These are phyloP conservation scores for Saksenaea oblongispora DNA, from an alignment of 371 early-diverging fungal species.

Conservation along the genomic window DNA sequence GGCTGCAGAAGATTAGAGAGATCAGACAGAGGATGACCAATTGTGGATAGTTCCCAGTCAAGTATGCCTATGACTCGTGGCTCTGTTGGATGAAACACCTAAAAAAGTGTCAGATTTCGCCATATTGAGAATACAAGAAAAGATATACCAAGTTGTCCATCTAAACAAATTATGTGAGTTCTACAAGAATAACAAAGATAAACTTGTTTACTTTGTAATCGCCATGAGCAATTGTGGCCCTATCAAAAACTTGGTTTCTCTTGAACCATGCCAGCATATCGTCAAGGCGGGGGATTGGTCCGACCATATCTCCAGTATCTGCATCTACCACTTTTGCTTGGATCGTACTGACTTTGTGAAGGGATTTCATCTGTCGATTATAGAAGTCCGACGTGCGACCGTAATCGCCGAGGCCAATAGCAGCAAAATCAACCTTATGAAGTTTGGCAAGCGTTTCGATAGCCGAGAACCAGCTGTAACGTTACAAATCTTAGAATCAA, in stretches of 20 bases:
- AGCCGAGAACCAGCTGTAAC: slow-evolving; percentile 67
- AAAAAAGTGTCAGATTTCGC: neutral
- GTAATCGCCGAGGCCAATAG: slow-evolving; percentile 72
- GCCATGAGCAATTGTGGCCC: slow-evolving; percentile 85
- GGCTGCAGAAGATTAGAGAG: slow-evolving; percentile 85
- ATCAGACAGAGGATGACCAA: slow-evolving; percentile 93
- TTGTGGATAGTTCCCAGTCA: slow-evolving; percentile 95
- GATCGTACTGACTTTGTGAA: slow-evolving; percentile 64
- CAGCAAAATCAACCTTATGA: slow-evolving; percentile 69
- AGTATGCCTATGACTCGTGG: slow-evolving; percentile 86
- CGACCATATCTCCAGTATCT: slow-evolving; percentile 58
- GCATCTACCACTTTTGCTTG: slow-evolving; percentile 71
- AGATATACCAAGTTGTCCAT: slow-evolving; percentile 71
- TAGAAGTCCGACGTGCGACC: slow-evolving; percentile 77
- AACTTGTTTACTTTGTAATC: slow-evolving; percentile 72
- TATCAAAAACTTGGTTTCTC: slow-evolving; percentile 66
- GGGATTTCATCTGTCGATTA: slow-evolving; percentile 75
- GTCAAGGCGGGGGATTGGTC: slow-evolving; percentile 66
- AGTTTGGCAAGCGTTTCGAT: slow-evolving; percentile 78
- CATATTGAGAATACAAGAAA: neutral
- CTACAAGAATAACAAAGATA: neutral
- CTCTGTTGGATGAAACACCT: slow-evolving; percentile 80
- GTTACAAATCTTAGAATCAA: slow-evolving; percentile 12
- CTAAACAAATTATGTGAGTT: slow-evolving; percentile 15
- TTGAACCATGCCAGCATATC: slow-evolving; percentile 79